Evolutionary conservation across 2,329 filamentous ascomycete species (phyloP), one percentile per base, ranked within the genome.

Genomic region (Amauroascus niger): DNA sequence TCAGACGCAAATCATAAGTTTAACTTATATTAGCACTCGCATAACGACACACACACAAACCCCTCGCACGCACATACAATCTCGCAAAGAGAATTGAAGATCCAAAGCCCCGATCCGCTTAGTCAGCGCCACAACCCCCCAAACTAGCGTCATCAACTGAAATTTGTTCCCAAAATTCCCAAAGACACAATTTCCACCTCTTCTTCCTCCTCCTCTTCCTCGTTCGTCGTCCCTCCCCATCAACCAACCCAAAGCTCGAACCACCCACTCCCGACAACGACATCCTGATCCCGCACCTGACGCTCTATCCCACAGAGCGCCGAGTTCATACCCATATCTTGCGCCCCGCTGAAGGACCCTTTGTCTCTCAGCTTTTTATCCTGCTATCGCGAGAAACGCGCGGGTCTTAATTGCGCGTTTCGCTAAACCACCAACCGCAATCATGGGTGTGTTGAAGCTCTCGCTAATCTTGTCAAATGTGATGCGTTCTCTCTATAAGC

Each of bases 401-500:
- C 69, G 68, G 62, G 62, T 2, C 50, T 51, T 59, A 62, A n/a
- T 65, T 58, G 70, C 69, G 69, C 69, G 68, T 69, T 60, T 61
- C 59, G 62, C 24, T 46, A 20, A n/a, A 32, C 60, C 59, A 64
- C 61, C 60, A 65, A 68, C 73, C 74, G 76, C 79, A 81, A 83
- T 80, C 79, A 83, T 83, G 74, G 74, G 74, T 76, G 64, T 59
- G 72, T 57, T 51, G 39, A n/a, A 41, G 7, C 14, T 24, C 18
- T 24, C 18, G 2, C 20, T n/a, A n/a, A n/a, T 58, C 58, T 60
- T 55, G 26, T 37, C 51, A 47, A 22, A 20, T 50, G 39, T 22
- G 28, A 26, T 18, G 16, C 28, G 7, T 1, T 26, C 5, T 7
- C 16, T 33, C 6, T 8, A 20, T 22, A 2, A n/a, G 44, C 18